These are phyloP conservation scores for Zea mays DNA, from an alignment of 176 grass and related monocot genomes.

Conservation along the genomic window DNA sequence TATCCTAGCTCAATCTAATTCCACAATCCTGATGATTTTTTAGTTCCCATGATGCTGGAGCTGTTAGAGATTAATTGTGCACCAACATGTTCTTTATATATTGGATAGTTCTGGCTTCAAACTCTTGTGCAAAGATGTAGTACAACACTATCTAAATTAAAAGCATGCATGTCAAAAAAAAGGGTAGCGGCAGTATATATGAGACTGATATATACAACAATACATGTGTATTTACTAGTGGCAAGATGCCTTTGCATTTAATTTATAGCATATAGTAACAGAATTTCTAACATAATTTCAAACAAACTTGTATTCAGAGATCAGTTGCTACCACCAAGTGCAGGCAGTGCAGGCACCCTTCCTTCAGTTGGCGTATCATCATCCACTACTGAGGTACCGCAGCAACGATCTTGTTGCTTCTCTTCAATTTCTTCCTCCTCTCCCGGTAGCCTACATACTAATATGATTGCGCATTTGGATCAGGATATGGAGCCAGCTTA, in stretches of 20 bases:
- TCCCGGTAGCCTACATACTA: background rate
- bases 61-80: background rate
- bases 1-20: background rate
- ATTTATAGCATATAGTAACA: background rate
- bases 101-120: background rate
- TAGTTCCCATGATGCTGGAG: background rate
- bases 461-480: background rate
- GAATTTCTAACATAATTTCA: slow-evolving; percentile 24
- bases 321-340: slow-evolving; percentile 31
- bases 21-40: background rate
- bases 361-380: slow-evolving; percentile 40
- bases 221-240: background rate
- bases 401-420: background rate
- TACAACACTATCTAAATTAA: background rate
- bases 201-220: background rate
- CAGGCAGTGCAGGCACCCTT: slow-evolving; percentile 39
- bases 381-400: slow-evolving; percentile 46
- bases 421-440: background rate
- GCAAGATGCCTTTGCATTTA: background rate
- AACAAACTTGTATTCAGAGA: slow-evolving; percentile 43
- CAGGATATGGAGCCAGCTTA: slow-evolving; percentile 58
- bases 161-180: background rate
- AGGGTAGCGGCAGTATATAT: background rate
- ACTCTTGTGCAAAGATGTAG: background rate
- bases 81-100: background rate